Base-by-base conservation (phyloP, 1,139 yeast genomes). In the Hyphopichia burtonii region DNA sequence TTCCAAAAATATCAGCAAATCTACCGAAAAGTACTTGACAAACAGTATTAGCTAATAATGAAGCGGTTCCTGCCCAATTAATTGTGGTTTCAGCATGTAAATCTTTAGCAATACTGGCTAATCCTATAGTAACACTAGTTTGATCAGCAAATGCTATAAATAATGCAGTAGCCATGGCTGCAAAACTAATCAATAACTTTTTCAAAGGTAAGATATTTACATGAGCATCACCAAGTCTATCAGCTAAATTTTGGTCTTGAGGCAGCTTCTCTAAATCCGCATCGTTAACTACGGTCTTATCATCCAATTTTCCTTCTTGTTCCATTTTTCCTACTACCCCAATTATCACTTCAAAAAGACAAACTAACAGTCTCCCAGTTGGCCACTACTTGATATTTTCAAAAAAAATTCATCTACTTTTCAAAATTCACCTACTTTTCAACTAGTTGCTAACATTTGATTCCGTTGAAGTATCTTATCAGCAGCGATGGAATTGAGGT, bases 31-130 rank as follows among this genome's bases (percentile, higher is more conserved):
- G 58, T 31, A 68, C 73, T 49, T 68, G 74, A 43, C 69, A 72
- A 31, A 69, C 73, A 3, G 76, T 59, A 48, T 72, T 74, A n/a
- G 76, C 72, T 41, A 74, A 65, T 34, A 74, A 56, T 7, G 74
- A 66, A 2, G 78, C 63, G 0, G 78, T 69, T 22, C 76, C 76
- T 1, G 74, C 73, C 80, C 80, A 75, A 46, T 66, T 66, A 33
- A 72, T 70, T 2, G 76, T 62, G 14, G 59, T 54, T 35, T 66
- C 58, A 1, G 75, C 66, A 31, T 58, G 44, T 33, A 74, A 55
- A 31, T 69, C 74, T 19, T 60, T 47, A 0, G 69, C 71, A 19
- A 74, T 72, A 4, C 61, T 53, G 1, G 79, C 68, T 11, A 71
- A 59, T 0, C 74, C 76, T 8, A 75, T 65, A 1, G 78, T 63